Evolutionary conservation across 345 rosid species (phyloP).

Genomic region (Erysimum cheiranthoides): DNA sequence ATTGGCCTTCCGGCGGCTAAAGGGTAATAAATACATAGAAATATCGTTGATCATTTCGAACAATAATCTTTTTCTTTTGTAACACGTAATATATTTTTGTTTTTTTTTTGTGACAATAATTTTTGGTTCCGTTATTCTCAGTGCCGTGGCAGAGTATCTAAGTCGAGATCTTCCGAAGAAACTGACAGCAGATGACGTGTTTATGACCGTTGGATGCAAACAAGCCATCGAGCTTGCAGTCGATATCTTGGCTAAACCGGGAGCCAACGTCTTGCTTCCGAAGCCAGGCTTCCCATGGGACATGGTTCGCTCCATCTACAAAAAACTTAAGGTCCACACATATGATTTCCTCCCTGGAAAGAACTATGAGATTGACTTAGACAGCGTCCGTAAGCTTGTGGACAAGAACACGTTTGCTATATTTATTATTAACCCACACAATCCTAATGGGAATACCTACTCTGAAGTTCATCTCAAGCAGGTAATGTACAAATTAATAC

Average conservation of each 20-base stretch:
- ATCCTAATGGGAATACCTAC: conserved; percentile 49
- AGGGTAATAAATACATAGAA: conserved; percentile 39
- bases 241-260: conserved; percentile 50
- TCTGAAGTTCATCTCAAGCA: conserved; percentile 48
- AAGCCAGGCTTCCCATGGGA: conserved; percentile 51
- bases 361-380: conserved; percentile 63
- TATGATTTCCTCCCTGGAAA: conserved; percentile 54
- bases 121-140: conserved; percentile 12
- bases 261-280: conserved; percentile 53
- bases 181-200: conserved; percentile 57
- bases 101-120: no score
- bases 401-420: conserved; percentile 63
- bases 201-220: conserved; percentile 55
- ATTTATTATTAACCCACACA: conserved; percentile 55
- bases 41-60: background rate
- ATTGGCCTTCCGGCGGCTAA: conserved; percentile 59
- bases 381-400: conserved; percentile 45
- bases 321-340: conserved; percentile 48
- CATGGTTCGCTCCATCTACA: conserved; percentile 32
- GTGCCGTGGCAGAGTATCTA: conserved; percentile 59
- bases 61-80: background rate
- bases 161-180: conserved; percentile 49
- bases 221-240: conserved; percentile 60
- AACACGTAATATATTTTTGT: no score
- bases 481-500: conserved; percentile 21